Evolutionary conservation across 768 basidiomycete species (phyloP).

Genomic region (Russula ochroleuca): DNA sequence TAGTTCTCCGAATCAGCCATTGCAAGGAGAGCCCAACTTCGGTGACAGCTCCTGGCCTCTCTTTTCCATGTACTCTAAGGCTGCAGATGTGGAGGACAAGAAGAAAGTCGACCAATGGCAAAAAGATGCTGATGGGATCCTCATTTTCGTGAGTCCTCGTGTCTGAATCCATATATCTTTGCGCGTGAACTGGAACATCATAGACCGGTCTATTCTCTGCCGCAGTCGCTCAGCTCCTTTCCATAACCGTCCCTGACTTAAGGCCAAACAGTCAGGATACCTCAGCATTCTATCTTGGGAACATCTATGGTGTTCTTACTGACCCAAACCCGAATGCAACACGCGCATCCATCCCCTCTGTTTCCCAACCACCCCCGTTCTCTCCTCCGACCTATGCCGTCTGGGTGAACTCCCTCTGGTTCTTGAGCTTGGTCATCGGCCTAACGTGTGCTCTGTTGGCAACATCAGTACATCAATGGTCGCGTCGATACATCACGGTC

Average conservation of each 20-base stretch:
- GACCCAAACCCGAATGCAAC: neutral
- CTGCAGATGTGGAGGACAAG: neutral
- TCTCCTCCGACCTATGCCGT: neutral
- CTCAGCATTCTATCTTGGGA: neutral
- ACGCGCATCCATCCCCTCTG: too few relatives aligned
- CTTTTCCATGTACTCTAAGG: neutral
- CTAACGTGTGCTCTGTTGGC: neutral
- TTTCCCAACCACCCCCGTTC: neutral
- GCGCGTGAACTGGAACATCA: neutral
- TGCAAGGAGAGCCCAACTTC: neutral
- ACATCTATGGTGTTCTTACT: neutral
- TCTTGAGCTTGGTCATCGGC: constrained; percentile 4
- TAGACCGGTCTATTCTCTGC: constrained; percentile 13
- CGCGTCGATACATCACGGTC: neutral
- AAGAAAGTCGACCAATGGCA: neutral
- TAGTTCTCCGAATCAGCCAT: too few relatives aligned
- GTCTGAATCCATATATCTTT: too few relatives aligned
- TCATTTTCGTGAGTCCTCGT: neutral
- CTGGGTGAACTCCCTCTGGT: constrained; percentile 12
- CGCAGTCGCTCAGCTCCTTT: neutral
- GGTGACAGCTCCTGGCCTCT: neutral
- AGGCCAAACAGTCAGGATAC: neutral
- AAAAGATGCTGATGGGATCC: neutral
- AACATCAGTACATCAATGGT: neutral
- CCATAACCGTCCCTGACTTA: neutral